Evolutionary conservation across 2,329 filamentous ascomycete species (phyloP), one percentile per base, ranked within the genome.

Genomic region (Trichoderma sp.): DNA sequence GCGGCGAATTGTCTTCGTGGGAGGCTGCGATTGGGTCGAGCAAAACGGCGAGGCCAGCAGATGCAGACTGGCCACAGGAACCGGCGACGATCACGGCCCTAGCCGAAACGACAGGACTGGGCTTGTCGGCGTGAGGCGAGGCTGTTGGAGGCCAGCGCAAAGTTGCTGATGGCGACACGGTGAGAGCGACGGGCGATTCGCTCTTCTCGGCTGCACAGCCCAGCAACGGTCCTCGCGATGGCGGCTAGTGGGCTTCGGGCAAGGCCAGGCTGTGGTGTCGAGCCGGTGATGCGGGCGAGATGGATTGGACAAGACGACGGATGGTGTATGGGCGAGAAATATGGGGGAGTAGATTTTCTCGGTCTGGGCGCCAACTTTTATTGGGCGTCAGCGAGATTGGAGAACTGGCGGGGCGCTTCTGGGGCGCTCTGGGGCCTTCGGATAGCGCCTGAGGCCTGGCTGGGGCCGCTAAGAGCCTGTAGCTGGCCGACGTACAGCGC

Each of bases 241-340:
- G 68, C 59, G 61, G 59, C 52, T 67, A 57, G 31, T 55, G 37
- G 40, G 52, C 35, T 66, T 53, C 56, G 61, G 68, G 56, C 56
- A 65, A 58, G 68, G 56, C 55, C 43, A 69, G 61, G 61, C 53
- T 27, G 60, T 33, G 55, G 68, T 43, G 33, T 69, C 56, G 61
- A 60, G 61, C 61, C 61, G 65, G 61, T 61, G 68, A 56, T 63
- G 59, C 68, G 47, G 61, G 65, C 49, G 56, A 64, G 61, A 40
- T 43, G 49, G 33, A 61, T 52, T 68, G 67, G 58, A 47, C n/a
- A 55, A 61, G 37, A 60, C 37, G 56, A 56, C 33, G n/a, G n/a
- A 19, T 24, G 43, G 31, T 19, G 16, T 5, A n/a, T 56, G 56
- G 68, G 47, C 19, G 68, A 57, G 62, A 70, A 68, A 37, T 68